Evolutionary conservation across 768 basidiomycete species (phyloP), one percentile per base, ranked within the genome.

Genomic region (Asterophora parasitica): DNA sequence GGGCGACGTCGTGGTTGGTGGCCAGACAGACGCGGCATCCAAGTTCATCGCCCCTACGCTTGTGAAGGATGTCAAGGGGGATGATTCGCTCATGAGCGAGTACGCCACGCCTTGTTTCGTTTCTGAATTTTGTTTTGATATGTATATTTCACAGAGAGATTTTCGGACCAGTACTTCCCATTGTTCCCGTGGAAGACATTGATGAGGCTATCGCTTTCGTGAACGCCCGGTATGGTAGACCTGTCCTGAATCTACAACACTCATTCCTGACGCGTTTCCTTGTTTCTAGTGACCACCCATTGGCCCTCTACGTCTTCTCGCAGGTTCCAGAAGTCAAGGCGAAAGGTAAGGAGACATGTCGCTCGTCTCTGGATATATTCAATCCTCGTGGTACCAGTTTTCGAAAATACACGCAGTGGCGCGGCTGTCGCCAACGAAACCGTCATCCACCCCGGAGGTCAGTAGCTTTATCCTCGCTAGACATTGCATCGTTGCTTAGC

Each of bases 11-110:
- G 81, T 77, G 8, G 58, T 79, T 32, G 88, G 89, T 0, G 91
- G 88, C 0, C 63, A 77, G 36, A 71, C 73, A 0, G 78, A 88
- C 42, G 76, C 75, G 51, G 69, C 64, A n/a, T 71, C 62, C 33
- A 71, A 77, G 49, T 86, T 75, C 55, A 81, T 92, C 53, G 79
- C 83, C 15, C 85, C 88, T 2, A 91, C 88, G 0, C 61, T 91
- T 27, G 79, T 93, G 11, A 76, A 65, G 39, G 75, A 84, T 50
- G 81, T 91, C 2, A 63, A 68, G 30, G 58, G 52, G 0, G 78
- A 79, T 45, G 91, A 93, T 64, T 75, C 83, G 0, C 64, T 92
- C 51, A 87, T 93, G 86, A 72, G 73, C 59, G 83, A 87, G 87
- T 86, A 56, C 42, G 83, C 71, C 1, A 19, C 19, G 4, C 9